Base-by-base conservation (phyloP, 1,284 basidiomycete genomes). In the Exobasidium cylindrosporum region DNA sequence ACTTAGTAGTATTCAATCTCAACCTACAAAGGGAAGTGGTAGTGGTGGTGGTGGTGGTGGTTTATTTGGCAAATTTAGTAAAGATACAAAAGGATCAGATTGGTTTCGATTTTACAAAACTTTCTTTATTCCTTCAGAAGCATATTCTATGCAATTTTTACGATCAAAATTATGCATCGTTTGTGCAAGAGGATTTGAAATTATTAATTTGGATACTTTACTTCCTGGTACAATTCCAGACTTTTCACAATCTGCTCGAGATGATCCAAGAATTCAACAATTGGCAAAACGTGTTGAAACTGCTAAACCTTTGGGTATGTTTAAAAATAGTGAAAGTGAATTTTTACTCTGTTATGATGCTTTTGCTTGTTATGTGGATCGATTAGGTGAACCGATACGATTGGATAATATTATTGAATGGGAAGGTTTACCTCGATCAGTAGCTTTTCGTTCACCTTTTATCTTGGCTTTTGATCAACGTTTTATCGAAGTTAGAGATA, bases 41-140 rank as follows among this genome's bases (percentile, higher is more conserved):
- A 84, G 86, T 54, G 83, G 86, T 46, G 89, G 67, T 26, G 60
- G 85, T 63, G 85, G 85, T 4, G 85, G 85, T 10, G 86, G 83
- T 62, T 81, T 74, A 87, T 73, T 76, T 55, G 87, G 89, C 59
- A 85, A 88, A 52, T 85, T 92, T 30, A 86, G 88, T 35, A 86
- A 91, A 70, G 87, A 90, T 7, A 86, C 87, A 30, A 85, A 87
- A 61, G 87, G 87, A 57, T 87, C 89, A 1, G 92, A 95, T 66
- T 96, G 92, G 92, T 97, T 97, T 85, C 84, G 92, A 50, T 83
- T 88, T 7, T 94, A 92, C 82, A 87, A 89, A 85, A 91, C 93
- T 78, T 97, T 97, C 83, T 92, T 91, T 84, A 83, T 96, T 53
- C 89, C 91, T 0, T 91, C 89, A 0, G 92, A 95, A 74, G 90